These are phyloP conservation scores for Penicillium sp. DNA, from an alignment of 2,329 filamentous ascomycete species.

Conservation along the genomic window DNA sequence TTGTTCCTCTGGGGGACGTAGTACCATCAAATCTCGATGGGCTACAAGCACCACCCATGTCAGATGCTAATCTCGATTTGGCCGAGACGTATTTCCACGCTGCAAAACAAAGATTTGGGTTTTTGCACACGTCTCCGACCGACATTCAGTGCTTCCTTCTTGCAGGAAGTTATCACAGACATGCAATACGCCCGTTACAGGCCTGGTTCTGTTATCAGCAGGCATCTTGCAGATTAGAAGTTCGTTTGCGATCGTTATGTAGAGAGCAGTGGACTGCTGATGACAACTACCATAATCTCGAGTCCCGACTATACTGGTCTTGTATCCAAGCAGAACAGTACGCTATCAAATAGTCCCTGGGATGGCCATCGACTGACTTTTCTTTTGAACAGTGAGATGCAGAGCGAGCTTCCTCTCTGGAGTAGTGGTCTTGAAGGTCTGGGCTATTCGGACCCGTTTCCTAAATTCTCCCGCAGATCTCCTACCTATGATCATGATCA, in stretches of 20 bases:
- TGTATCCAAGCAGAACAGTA: constrained; percentile 29
- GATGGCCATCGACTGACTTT: not conserved
- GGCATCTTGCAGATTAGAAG: constrained; percentile 26
- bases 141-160: constrained; percentile 27
- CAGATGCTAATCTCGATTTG: constrained; percentile 21
- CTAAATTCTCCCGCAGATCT: constrained; percentile 12
- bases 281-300: constrained; percentile 24
- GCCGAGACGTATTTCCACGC: constrained; percentile 26
- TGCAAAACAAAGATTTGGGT: constrained; percentile 26
- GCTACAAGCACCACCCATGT: constrained; percentile 14
- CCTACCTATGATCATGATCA: constrained; percentile 9
- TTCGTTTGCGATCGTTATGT: constrained; percentile 22
- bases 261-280: constrained; percentile 25
- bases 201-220: constrained; percentile 29
- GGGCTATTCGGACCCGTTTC: constrained; percentile 23
- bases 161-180: constrained; percentile 24
- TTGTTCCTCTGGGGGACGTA: constrained; percentile 11
- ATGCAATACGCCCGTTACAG: constrained; percentile 22
- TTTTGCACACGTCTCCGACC: constrained; percentile 21
- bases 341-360: not conserved
- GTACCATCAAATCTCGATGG: constrained; percentile 21
- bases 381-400: constrained; percentile 19
- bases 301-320: constrained; percentile 27
- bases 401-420: constrained; percentile 26
- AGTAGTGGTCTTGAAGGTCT: constrained; percentile 23